phyloP scores from a whole-genome alignment of 768 basidiomycete species.

The Mycena chlorophos region DNA sequence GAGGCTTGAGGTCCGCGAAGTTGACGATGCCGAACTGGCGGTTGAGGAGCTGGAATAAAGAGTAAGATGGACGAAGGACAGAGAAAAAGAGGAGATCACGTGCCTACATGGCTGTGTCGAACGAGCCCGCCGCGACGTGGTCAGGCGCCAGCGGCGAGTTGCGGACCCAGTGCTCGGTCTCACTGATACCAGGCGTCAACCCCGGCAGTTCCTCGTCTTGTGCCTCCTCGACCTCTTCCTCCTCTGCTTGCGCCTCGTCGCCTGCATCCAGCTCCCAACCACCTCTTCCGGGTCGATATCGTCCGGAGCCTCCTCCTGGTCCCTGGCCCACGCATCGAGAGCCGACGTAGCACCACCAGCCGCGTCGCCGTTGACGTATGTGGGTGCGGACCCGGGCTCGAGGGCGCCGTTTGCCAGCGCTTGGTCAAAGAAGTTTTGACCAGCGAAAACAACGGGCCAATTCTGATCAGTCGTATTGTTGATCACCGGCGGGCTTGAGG shows the following conservation, averaged over 20 bases:
- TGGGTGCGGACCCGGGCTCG: slow-evolving; percentile 63
- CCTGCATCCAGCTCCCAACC: slow-evolving; percentile 90
- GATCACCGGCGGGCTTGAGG: slow-evolving; percentile 72
- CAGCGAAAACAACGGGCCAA: slow-evolving; percentile 82
- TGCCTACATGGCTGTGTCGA: slow-evolving; percentile 97
- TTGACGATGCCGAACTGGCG: slow-evolving; percentile 92
- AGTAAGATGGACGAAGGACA: neutral
- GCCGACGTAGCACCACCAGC: slow-evolving; percentile 59
- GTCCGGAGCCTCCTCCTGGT: slow-evolving; percentile 72
- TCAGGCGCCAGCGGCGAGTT: slow-evolving; percentile 95
- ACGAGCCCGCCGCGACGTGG: slow-evolving; percentile 93
- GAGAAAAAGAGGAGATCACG: slow-evolving; percentile 25
- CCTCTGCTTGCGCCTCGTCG: slow-evolving; percentile 59
- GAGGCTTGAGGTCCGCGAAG: slow-evolving; percentile 81
- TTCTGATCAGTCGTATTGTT: slow-evolving; percentile 74
- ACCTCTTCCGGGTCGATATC: slow-evolving; percentile 68
- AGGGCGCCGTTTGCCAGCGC: slow-evolving; percentile 83
- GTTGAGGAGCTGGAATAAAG: slow-evolving; percentile 61
- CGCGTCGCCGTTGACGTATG: slow-evolving; percentile 72
- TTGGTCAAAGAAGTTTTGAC: slow-evolving; percentile 95
- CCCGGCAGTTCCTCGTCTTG: slow-evolving; percentile 72
- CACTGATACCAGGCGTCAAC: slow-evolving; percentile 79
- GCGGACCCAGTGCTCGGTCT: slow-evolving; percentile 88
- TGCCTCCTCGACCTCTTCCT: slow-evolving; percentile 44
- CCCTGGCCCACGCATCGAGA: slow-evolving; percentile 83